Base-by-base conservation (phyloP, 2,329 filamentous ascomycete genomes). In the Hortaea werneckii region DNA sequence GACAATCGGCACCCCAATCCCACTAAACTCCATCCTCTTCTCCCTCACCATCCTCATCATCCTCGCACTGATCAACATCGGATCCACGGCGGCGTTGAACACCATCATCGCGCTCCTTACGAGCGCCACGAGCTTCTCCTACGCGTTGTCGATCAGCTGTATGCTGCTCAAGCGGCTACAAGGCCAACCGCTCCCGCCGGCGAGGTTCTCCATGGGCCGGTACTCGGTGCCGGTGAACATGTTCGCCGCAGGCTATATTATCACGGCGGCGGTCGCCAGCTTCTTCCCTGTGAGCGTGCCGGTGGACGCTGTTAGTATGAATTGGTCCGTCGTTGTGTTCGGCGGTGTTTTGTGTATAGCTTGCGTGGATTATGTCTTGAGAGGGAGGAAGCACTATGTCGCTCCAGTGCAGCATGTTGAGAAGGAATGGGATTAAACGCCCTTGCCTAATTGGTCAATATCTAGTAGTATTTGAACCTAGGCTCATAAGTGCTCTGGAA, bases 251-350 rank as follows among this genome's bases (percentile, higher is more conserved):
- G 38, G 63, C 3, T 77, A 72, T 51, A 63, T 72, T 13, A 54
- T 65, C 1, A 63, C 73, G 37, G 64, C 70, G 2, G 67, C 72
- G 44, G 63, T 75, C 45, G 72, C 75, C 51, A 63, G 64, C 40
- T 59, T 69, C 20, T 67, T 65, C 45, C 72, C 35, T 64, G 60
- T 11, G 72, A 72, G 54, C 52, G 61, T 38, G 51, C 58, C 37
- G 72, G 73, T 53, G 13, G 52, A 47, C 4, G 37, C 49, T 11
- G 41, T 47, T 13, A 50, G 42, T 10, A 53, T 54, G 50, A 55
- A 55, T 39, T 55, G 50, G 41, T 47, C 41, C 4, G 42, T 48
- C n/a, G 49, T 44, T 6, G 50, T 54, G 29, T 54, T 48, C 13
- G 50, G 51, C 5, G 51, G 52, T 12, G 32, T 35, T 35, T 3